Evolutionary conservation across 2,329 filamentous ascomycete species (phyloP).

Genomic region (Pyrenophora teres): DNA sequence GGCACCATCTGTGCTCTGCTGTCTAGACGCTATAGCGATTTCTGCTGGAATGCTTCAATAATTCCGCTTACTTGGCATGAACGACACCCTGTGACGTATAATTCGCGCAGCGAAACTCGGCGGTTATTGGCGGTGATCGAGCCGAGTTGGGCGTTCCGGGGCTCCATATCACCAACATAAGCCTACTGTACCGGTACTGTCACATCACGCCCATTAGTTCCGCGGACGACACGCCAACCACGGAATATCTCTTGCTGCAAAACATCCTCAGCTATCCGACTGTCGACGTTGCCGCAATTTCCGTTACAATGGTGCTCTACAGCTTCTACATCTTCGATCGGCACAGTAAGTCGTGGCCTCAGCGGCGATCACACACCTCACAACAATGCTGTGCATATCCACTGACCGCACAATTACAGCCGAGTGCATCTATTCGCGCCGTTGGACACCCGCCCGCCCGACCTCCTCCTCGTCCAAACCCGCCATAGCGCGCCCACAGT

Average conservation of each 20-base stretch:
- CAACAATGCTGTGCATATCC: constrained; percentile 4
- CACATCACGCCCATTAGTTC: too few relatives aligned
- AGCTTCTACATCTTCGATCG: constrained; percentile 99
- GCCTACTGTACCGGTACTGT: too few relatives aligned
- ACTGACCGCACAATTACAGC: constrained; percentile 59
- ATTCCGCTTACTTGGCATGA: too few relatives aligned
- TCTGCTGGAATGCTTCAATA: neutral
- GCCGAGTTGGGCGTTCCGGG: too few relatives aligned
- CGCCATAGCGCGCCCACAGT: constrained; percentile 53
- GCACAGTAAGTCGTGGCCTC: constrained; percentile 70
- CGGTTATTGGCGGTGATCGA: too few relatives aligned
- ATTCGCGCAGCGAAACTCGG: too few relatives aligned
- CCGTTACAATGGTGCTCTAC: constrained; percentile 78
- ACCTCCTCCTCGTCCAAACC: constrained; percentile 52
- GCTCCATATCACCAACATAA: too few relatives aligned
- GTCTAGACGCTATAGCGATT: neutral
- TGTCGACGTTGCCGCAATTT: neutral
- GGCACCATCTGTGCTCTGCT: neutral
- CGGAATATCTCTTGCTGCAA: neutral
- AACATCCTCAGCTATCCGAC: neutral
- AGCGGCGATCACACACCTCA: neutral
- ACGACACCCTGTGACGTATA: too few relatives aligned
- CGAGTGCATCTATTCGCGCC: constrained; percentile 94
- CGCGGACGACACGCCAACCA: too few relatives aligned
- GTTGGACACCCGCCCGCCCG: constrained; percentile 68